Conservation (phyloP, 371 early-diverging fungal genomes). For the Quaeritorhiza haematococci region DNA sequence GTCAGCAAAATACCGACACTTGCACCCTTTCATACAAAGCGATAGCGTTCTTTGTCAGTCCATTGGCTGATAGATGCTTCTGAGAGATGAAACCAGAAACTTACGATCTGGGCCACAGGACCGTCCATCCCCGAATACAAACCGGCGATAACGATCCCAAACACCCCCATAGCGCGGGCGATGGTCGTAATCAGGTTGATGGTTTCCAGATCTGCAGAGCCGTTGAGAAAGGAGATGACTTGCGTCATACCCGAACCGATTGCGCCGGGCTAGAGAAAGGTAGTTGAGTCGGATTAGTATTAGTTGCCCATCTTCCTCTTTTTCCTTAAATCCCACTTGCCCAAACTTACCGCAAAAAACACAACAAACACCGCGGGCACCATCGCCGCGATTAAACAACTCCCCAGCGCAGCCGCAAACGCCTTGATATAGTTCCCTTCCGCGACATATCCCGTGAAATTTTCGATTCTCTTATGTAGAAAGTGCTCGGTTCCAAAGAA, state of each 20-base stretch:
- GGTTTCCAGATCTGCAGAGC: slow-evolving; percentile 13
- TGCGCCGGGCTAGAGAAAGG: slow-evolving; percentile 15
- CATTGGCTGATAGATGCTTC: no score
- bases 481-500: slow-evolving; percentile 21
- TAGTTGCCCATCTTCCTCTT: background rate
- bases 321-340: background rate
- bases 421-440: slow-evolving; percentile 5
- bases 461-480: slow-evolving; percentile 18
- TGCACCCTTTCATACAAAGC: slow-evolving; percentile 17
- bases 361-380: slow-evolving; percentile 18
- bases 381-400: slow-evolving; percentile 16
- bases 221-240: slow-evolving; percentile 32
- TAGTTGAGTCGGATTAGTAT: background rate
- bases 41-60: no score
- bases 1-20: slow-evolving; percentile 20
- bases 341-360: slow-evolving; percentile 13
- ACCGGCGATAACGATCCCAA: slow-evolving; percentile 27
- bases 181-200: slow-evolving; percentile 1
- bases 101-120: slow-evolving; percentile 23
- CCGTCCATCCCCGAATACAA: slow-evolving; percentile 36
- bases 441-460: slow-evolving; percentile 6
- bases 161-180: slow-evolving; percentile 16
- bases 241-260: slow-evolving; percentile 37
- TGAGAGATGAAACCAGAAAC: background rate
- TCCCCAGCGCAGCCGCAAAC: slow-evolving; percentile 21